Evolutionary conservation across 495 filamentous ascomycete genomes (phyloP).

Genomic region (Penicillium bialowiezense): DNA sequence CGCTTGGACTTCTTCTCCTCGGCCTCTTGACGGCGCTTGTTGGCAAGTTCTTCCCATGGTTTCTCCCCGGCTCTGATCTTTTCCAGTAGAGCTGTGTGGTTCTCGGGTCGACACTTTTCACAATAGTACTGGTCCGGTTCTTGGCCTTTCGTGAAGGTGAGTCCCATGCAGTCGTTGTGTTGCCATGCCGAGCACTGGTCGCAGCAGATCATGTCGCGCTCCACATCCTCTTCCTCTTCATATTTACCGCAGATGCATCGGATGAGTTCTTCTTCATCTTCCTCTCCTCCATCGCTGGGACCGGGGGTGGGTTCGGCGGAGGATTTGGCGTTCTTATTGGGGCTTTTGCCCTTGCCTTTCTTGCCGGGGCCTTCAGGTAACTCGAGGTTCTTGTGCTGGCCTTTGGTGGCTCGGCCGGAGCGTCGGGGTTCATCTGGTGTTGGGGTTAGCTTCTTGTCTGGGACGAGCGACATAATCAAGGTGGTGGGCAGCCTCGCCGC

Average conservation of each 20-base stretch:
- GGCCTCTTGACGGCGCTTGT: conserved; percentile 49
- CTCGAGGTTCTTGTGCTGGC: conserved; percentile 86
- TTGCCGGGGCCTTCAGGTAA: conserved; percentile 57
- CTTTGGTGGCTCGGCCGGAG: conserved; percentile 92
- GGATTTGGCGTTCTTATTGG: conserved; percentile 47
- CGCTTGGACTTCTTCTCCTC: conserved; percentile 48
- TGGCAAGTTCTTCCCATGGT: conserved; percentile 72
- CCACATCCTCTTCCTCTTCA: conserved; percentile 77
- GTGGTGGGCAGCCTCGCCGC: conserved; percentile 3
- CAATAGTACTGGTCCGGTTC: conserved; percentile 82
- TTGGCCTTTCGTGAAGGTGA: conserved; percentile 71
- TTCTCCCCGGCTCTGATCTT: conserved; percentile 75
- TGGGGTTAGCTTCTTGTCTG: conserved; percentile 31
- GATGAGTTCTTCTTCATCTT: conserved; percentile 71
- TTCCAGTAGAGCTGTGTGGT: conserved; percentile 71
- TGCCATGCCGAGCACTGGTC: conserved; percentile 92
- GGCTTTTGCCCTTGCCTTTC: conserved; percentile 61
- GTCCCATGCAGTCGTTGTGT: conserved; percentile 91
- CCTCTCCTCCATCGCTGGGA: conserved; percentile 53
- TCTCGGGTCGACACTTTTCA: conserved; percentile 80
- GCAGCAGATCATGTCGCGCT: conserved; percentile 85
- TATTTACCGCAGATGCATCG: conserved; percentile 90
- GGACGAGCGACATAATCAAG: background rate
- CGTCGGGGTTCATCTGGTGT: conserved; percentile 78
- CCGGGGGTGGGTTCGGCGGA: conserved; percentile 50